Evolutionary conservation across 2,329 filamentous ascomycete species (phyloP), one percentile per base, ranked within the genome.

Genomic region (Aspergillus sp.): DNA sequence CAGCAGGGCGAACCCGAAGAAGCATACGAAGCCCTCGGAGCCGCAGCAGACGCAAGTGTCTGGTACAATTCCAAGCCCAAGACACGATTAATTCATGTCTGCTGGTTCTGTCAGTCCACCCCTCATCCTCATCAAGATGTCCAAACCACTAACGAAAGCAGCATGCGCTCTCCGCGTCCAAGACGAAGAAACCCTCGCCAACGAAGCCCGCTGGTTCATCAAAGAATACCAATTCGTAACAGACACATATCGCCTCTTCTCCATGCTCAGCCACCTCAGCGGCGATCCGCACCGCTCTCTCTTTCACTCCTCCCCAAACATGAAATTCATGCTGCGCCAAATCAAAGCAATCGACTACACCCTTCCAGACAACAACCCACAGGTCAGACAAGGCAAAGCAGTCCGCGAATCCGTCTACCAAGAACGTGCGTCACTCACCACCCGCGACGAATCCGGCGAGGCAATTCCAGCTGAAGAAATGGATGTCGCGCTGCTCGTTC

Each of bases 271-370:
- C 48, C 81, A 86, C 15, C 74, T 95, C 6, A 88, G 83, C 60
- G 83, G 88, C 45, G 84, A 87, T 12, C 82, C 85, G 17, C 64
- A 61, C 22, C 65, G 63, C 48, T 69, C 69, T 2, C 57, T 85
- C 75, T 95, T 91, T 67, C 85, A 85, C 45, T 85, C 85, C 2
- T 86, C 88, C 0, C 84, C 88, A 0, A 84, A 85, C 17, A 90
- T 95, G 67, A 97, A 97, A 65, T 95, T 88, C 62, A 83, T 97
- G 60, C 76, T 96, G 49, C 84, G 93, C 4, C 89, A 95, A 68
- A 88, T 98, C 69, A 94, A 95, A 66, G 82, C 83, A 3, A 87
- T 95, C 73, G 93, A 98, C 66, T 85, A 80, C 53, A 74, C 86
- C 3, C 73, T 85, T 41, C 74, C 69, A 2, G 72, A 74, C 2